Percentiles rank a stretch among this genome's conserved stretches.
phyloP scores from a whole-genome alignment of 2,329 filamentous ascomycete species.

The Xylariaceae sp. region DNA sequence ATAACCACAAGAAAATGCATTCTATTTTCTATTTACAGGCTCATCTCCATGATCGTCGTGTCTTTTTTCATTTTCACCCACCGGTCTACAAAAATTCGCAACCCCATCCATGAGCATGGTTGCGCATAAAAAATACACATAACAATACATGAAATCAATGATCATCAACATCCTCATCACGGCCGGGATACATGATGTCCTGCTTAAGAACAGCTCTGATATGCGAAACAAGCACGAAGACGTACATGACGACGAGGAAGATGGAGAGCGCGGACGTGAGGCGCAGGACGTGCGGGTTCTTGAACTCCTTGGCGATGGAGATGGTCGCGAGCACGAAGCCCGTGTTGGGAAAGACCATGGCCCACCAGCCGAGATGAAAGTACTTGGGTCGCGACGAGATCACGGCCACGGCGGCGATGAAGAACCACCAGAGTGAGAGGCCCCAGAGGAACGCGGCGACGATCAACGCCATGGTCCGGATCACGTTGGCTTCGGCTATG shows the following conservation, averaged over 20 bases:
- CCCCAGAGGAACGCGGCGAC: slow-evolving; percentile 59
- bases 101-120: neutral
- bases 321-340: slow-evolving; percentile 55
- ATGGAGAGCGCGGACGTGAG: slow-evolving; percentile 47
- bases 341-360: slow-evolving; percentile 57
- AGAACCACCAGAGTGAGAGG: slow-evolving; percentile 55
- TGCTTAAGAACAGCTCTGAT: slow-evolving; percentile 44
- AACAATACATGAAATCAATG: slow-evolving; percentile 28
- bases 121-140: neutral
- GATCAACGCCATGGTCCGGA: slow-evolving; percentile 44
- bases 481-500: slow-evolving; percentile 39
- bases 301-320: slow-evolving; percentile 45
- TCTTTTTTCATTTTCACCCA: neutral
- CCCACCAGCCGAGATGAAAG: slow-evolving; percentile 61
- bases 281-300: slow-evolving; percentile 42
- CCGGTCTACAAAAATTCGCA: neutral
- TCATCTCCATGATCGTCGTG: neutral
- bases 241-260: slow-evolving; percentile 38
- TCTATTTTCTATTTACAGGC: neutral
- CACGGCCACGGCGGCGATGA: slow-evolving; percentile 44
- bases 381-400: slow-evolving; percentile 41
- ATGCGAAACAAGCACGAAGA: slow-evolving; percentile 42
- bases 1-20: neutral
- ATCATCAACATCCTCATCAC: slow-evolving; percentile 50
- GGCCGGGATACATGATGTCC: slow-evolving; percentile 52